These are phyloP conservation scores for Hypomontagnella submonticulosa DNA, from an alignment of 495 filamentous ascomycete genomes.

Conservation along the genomic window DNA sequence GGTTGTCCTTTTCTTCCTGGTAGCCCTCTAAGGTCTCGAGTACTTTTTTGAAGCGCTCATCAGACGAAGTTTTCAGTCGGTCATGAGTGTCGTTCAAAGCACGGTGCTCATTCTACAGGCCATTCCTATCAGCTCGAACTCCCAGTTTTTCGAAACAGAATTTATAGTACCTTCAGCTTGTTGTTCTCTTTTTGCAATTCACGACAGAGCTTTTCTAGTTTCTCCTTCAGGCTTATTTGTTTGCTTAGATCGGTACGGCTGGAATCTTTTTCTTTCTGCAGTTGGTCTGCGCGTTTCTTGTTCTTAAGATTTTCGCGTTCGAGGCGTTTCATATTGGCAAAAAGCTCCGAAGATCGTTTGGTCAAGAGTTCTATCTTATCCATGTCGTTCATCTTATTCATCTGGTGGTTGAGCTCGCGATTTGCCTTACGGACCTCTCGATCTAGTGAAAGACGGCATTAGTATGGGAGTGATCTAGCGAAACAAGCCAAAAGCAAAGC, in stretches of 20 bases:
- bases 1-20: conserved; percentile 79
- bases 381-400: conserved; percentile 78
- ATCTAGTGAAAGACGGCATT: conserved; percentile 51
- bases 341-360: conserved; percentile 88
- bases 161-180: conserved; percentile 81
- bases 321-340: conserved; percentile 92
- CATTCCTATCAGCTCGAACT: conserved; percentile 48
- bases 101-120: conserved; percentile 84
- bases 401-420: conserved; percentile 82
- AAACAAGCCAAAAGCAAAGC: conserved; percentile 7
- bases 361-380: conserved; percentile 85
- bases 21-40: conserved; percentile 82
- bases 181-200: conserved; percentile 97
- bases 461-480: no score
- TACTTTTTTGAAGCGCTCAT: conserved; percentile 71
- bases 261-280: conserved; percentile 97
- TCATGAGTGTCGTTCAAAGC: conserved; percentile 85
- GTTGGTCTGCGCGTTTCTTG: conserved; percentile 91
- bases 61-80: conserved; percentile 81
- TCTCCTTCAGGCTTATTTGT: conserved; percentile 87
- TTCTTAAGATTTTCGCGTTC: conserved; percentile 94
- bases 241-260: conserved; percentile 86
- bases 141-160: conserved; percentile 5
- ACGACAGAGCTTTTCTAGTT: conserved; percentile 92
- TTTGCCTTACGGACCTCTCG: conserved; percentile 90